Evolutionary conservation across 2,329 filamentous ascomycete genomes (phyloP).

Genomic region (Elsinoe arachidis): DNA sequence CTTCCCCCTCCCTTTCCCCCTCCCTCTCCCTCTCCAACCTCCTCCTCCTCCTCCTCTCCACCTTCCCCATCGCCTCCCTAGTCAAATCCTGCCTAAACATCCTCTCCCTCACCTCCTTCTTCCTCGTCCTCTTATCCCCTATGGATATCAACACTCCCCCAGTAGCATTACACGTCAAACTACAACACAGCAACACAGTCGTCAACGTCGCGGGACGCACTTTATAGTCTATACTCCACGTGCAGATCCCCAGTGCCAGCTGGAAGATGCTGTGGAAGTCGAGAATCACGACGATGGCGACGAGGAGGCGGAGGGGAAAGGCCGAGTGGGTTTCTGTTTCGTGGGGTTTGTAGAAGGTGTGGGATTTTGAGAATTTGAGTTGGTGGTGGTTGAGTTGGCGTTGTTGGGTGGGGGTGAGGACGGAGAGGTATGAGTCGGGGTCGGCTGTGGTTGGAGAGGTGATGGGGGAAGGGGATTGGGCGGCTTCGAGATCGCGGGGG

Average conservation of each 20-base stretch:
- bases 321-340: constrained; percentile 75
- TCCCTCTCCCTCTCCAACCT: constrained; percentile 22
- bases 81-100: constrained; percentile 72
- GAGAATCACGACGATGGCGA: constrained; percentile 69
- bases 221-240: constrained; percentile 69
- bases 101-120: constrained; percentile 75
- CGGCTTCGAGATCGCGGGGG: constrained; percentile 18
- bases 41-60: constrained; percentile 33
- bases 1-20: constrained; percentile 45
- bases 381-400: constrained; percentile 66
- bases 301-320: constrained; percentile 64
- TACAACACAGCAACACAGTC: constrained; percentile 70
- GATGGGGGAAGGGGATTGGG: background rate
- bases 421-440: constrained; percentile 38
- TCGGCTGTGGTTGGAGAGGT: constrained; percentile 16
- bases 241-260: constrained; percentile 67
- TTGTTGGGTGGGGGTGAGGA: constrained; percentile 58
- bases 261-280: constrained; percentile 74
- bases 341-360: constrained; percentile 84
- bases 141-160: constrained; percentile 69
- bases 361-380: constrained; percentile 68
- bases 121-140: constrained; percentile 67
- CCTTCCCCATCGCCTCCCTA: constrained; percentile 50
- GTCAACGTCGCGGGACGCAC: constrained; percentile 63
- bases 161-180: constrained; percentile 67